Percentiles rank a stretch among this genome's conserved stretches.
phyloP scores from a whole-genome alignment of 106 monocot species.

The Apostasia shenzhenica region DNA sequence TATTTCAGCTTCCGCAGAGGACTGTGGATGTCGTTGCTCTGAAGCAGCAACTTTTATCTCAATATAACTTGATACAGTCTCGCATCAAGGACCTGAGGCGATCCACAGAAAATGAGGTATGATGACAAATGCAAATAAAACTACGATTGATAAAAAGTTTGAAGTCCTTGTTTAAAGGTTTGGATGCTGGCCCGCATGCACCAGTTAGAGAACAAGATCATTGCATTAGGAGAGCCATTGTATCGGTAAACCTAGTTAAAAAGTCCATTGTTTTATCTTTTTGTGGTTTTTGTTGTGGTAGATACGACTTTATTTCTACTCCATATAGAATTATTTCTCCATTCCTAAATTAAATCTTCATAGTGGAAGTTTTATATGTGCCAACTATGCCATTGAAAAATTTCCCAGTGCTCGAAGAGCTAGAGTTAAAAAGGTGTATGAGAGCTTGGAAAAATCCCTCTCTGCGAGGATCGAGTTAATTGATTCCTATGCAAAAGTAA shows the following conservation, averaged over 20 bases:
- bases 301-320: too few species aligned
- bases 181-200: slow-evolving; percentile 98
- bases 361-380: background rate
- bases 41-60: slow-evolving; percentile 89
- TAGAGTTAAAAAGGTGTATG: slow-evolving; percentile 71
- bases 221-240: slow-evolving; percentile 87
- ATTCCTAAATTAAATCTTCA: background rate
- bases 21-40: slow-evolving; percentile 69
- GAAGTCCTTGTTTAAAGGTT: slow-evolving; percentile 35
- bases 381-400: background rate
- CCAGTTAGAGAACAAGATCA: slow-evolving; percentile 94
- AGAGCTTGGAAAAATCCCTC: slow-evolving; percentile 82
- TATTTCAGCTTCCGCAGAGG: slow-evolving; percentile 74
- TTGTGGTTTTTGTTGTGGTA: too few species aligned
- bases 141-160: background rate
- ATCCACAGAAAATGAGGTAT: slow-evolving; percentile 82
- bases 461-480: slow-evolving; percentile 73
- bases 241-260: slow-evolving; percentile 55
- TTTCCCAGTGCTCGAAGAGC: slow-evolving; percentile 62
- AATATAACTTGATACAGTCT: slow-evolving; percentile 77
- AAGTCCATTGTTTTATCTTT: too few species aligned
- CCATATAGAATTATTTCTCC: too few species aligned
- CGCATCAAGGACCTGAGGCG: slow-evolving; percentile 71
- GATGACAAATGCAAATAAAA: background rate
- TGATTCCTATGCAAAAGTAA: slow-evolving; percentile 95